Conservation (phyloP, 805 yeast genomes). For the Brettanomyces custersianus region DNA sequence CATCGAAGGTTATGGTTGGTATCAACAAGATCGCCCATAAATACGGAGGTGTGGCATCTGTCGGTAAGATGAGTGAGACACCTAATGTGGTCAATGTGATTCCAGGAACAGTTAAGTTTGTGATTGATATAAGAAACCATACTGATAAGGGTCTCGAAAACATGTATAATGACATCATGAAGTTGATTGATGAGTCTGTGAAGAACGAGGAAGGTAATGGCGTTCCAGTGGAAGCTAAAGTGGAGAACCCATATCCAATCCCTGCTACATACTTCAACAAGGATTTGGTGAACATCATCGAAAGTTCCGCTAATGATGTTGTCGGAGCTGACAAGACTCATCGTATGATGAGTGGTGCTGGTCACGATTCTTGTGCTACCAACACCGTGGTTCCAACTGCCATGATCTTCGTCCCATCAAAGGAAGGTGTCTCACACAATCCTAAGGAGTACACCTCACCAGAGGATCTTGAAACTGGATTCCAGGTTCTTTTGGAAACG, state of each 20-base stretch:
- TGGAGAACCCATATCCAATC: constrained; percentile 3
- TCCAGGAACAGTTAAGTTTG: constrained; percentile 48
- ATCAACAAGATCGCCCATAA: constrained; percentile 46
- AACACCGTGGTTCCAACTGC: constrained; percentile 51
- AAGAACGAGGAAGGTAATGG: constrained; percentile 7
- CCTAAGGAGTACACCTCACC: constrained; percentile 57
- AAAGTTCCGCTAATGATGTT: constrained; percentile 37
- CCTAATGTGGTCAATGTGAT: constrained; percentile 61
- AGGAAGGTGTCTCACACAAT: constrained; percentile 57
- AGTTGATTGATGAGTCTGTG: constrained; percentile 29
- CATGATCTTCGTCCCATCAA: constrained; percentile 63
- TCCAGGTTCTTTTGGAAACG: constrained; percentile 44
- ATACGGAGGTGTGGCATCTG: constrained; percentile 44
- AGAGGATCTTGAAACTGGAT: constrained; percentile 50
- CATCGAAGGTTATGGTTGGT: constrained; percentile 44
- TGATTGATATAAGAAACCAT: constrained; percentile 45
- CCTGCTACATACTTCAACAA: constrained; percentile 2
- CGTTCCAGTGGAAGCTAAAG: not conserved
- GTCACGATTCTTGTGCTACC: constrained; percentile 61
- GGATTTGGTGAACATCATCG: constrained; percentile 2
- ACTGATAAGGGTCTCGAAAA: constrained; percentile 31
- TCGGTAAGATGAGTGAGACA: constrained; percentile 45
- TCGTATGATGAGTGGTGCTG: constrained; percentile 56
- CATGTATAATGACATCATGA: constrained; percentile 17
- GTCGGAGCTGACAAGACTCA: constrained; percentile 34